Conservation (phyloP, 1,139 yeast genomes). For the Fermentozyma sake region DNA sequence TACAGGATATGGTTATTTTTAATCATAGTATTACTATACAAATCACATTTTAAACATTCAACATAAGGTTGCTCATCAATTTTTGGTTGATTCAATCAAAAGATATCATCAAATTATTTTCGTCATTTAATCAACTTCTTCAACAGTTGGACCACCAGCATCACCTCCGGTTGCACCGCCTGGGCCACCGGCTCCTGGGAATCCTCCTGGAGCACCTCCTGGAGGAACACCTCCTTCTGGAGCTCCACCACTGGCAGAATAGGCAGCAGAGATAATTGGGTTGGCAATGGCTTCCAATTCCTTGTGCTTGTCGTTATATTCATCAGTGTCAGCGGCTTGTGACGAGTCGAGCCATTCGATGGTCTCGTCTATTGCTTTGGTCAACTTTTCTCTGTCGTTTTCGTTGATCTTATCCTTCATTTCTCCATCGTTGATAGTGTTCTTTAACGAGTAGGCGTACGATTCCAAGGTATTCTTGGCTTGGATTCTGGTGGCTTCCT, state of each 20-base stretch:
- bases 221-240: constrained; percentile 21
- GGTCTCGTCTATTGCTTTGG: constrained; percentile 41
- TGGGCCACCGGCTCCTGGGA: constrained; percentile 40
- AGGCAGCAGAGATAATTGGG: constrained; percentile 63
- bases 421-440: constrained; percentile 45
- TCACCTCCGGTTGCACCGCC: constrained; percentile 27
- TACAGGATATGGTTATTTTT: too few species aligned
- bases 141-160: constrained; percentile 58
- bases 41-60: too few species aligned
- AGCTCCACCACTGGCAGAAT: constrained; percentile 51
- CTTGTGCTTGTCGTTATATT: constrained; percentile 58
- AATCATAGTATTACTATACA: too few species aligned
- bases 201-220: constrained; percentile 38
- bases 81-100: too few species aligned
- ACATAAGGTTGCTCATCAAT: too few species aligned
- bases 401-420: constrained; percentile 46
- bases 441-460: constrained; percentile 80
- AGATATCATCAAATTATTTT: too few species aligned
- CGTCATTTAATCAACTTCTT: constrained; percentile 56
- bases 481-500: constrained; percentile 68
- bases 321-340: constrained; percentile 50
- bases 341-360: constrained; percentile 47
- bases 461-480: constrained; percentile 86
- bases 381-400: constrained; percentile 41
- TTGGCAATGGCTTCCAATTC: constrained; percentile 62